Evolutionary conservation across 441 rosid genomes (phyloP).

Genomic region (Breynia disticha): DNA sequence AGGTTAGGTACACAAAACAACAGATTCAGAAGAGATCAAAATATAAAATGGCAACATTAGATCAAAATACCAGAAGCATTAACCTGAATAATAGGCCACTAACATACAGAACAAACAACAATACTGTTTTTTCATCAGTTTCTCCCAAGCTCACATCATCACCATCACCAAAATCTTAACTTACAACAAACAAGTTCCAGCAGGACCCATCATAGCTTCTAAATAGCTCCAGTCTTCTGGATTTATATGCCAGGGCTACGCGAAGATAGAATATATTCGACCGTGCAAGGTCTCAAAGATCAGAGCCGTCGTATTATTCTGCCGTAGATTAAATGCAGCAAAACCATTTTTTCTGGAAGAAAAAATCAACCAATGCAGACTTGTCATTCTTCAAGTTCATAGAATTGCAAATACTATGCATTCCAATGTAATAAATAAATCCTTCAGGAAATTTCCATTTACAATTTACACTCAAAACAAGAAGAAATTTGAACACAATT

Average conservation of each 20-base stretch:
- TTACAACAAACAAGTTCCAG: conserved; percentile 22
- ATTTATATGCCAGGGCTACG: conserved; percentile 11
- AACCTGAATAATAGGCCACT: too few relatives aligned
- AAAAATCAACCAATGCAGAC: conserved; percentile 7
- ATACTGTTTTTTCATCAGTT: conserved; percentile 13
- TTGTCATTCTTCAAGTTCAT: not conserved
- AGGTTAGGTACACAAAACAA: too few relatives aligned
- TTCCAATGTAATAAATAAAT: too few relatives aligned
- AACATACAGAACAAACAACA: conserved; percentile 5
- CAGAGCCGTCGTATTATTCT: conserved; percentile 24
- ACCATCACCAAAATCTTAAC: conserved; percentile 5
- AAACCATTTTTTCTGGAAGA: conserved; percentile 56
- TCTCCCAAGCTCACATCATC: conserved; percentile 15
- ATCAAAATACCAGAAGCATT: too few relatives aligned
- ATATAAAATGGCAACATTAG: too few relatives aligned
- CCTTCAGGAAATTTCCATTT: too few relatives aligned
- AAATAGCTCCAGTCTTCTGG: conserved; percentile 32
- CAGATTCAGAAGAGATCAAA: too few relatives aligned
- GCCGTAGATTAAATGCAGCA: conserved; percentile 46
- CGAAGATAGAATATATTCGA: conserved; percentile 12
- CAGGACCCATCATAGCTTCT: conserved; percentile 32
- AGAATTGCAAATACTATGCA: not conserved
- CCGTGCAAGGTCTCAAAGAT: conserved; percentile 15
- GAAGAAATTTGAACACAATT: too few relatives aligned
- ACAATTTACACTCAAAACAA: too few relatives aligned